Percentiles rank a stretch among this genome's conserved stretches.
Evolutionary conservation across 208 protist species (phyloP).

Genomic region (Leptomonas pyrrhocoris): DNA sequence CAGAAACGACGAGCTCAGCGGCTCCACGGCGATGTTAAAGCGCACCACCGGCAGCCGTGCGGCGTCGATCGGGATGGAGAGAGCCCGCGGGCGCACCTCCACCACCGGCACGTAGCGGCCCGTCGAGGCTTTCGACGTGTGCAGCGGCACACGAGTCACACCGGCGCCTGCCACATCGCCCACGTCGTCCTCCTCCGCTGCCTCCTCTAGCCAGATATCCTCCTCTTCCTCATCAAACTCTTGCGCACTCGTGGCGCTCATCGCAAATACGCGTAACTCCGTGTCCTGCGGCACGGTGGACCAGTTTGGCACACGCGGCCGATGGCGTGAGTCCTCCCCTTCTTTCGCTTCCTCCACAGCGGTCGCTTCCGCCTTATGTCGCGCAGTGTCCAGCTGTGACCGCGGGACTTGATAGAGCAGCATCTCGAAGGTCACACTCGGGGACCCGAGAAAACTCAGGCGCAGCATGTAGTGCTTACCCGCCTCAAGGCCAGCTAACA

Average conservation of each 20-base stretch:
- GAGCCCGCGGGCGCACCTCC: constrained; percentile 29
- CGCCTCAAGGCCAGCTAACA: constrained; percentile 19
- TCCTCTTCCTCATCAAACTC: constrained; percentile 31
- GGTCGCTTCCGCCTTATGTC: too few species aligned
- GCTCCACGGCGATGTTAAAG: constrained; percentile 44
- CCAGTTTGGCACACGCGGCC: neutral
- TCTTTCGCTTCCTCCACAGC: neutral
- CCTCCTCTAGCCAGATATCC: constrained; percentile 23
- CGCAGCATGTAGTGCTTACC: constrained; percentile 42
- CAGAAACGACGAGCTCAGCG: constrained; percentile 16
- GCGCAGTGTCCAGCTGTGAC: neutral
- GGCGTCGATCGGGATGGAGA: constrained; percentile 26
- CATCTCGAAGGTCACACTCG: constrained; percentile 50
- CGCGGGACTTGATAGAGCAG: constrained; percentile 33
- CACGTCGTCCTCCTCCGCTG: neutral
- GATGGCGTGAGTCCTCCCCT: neutral
- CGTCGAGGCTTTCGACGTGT: neutral
- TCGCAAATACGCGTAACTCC: constrained; percentile 35
- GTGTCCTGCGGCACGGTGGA: constrained; percentile 40
- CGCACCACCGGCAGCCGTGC: constrained; percentile 26
- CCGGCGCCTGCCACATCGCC: neutral
- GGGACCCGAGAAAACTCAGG: constrained; percentile 44
- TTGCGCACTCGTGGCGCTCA: constrained; percentile 17
- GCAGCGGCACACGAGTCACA: neutral
- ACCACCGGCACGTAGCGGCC: constrained; percentile 32